Evolutionary conservation across 2,329 filamentous ascomycete species (phyloP), one percentile per base, ranked within the genome.

Genomic region (Leptographium procerum): DNA sequence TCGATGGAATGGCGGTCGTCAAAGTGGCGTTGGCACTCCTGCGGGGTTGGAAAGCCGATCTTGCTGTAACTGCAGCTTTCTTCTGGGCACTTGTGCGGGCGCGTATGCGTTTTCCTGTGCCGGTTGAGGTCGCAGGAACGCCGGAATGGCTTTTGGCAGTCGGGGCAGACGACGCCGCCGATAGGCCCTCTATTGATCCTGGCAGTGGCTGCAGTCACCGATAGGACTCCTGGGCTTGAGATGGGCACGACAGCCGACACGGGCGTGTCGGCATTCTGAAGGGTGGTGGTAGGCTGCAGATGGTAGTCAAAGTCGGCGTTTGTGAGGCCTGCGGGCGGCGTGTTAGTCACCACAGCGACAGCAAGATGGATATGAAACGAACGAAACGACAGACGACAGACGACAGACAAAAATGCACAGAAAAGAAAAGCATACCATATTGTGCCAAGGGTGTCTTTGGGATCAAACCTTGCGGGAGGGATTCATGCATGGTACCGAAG

Each of bases 81-180:
- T 28, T 84, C 76, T 3, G 76, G 71, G 69, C 88, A 91, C 72
- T 91, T 91, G 83, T 83, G 89, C 1, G 87, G 87, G 33, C 87
- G 83, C 50, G 83, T 84, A 69, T 91, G 87, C 0, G 86, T 89
- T 73, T 89, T 90, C 70, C 85, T 80, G 70, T 91, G 87, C 72
- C 90, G 90, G 61, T 86, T 71, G 57, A 70, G 57, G 56, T 71
- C 69, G 60, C 69, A 71, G 51, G 61, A 62, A 16, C 69, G 68
- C 26, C 58, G 50, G 57, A 67, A 71, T 13, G 55, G 51, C 53
- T 67, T 70, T 10, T 60, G 45, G 59, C 69, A 71, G 16, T 61
- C 29, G 19, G 8, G 11, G 48, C 63, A 61, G 22, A 45, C 26
- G 58, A 61, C 43, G 34, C 4, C 7, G 7, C 16, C 22, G 19